phyloP scores from a whole-genome alignment of 805 yeast species.

The Saturnispora dispora region DNA sequence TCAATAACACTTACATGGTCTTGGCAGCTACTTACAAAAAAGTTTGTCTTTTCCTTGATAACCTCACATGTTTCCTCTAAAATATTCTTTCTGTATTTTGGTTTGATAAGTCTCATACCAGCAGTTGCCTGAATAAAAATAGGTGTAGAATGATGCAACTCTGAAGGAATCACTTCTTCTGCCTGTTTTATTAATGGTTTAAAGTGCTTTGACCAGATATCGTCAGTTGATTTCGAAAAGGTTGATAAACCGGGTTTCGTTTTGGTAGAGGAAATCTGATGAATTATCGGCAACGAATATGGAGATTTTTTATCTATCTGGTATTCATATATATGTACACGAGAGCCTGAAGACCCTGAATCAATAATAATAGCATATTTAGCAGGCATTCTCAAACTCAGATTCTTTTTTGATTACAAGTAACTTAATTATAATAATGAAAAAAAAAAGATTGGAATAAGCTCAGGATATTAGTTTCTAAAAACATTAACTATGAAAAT shows the following conservation, averaged over 20 bases:
- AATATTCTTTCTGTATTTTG: slow-evolving; percentile 41
- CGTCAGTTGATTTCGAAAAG: slow-evolving; percentile 41
- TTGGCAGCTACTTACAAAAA: slow-evolving; percentile 49
- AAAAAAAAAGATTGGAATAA: background rate
- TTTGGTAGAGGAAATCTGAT: slow-evolving; percentile 59
- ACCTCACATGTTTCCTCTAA: slow-evolving; percentile 52
- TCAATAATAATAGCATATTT: slow-evolving; percentile 84
- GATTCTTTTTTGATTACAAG: background rate
- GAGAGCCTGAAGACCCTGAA: slow-evolving; percentile 93
- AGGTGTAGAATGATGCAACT: slow-evolving; percentile 60
- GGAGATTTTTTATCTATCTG: slow-evolving; percentile 26
- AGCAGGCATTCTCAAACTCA: background rate
- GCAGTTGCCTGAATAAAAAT: slow-evolving; percentile 92
- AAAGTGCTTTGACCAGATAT: slow-evolving; percentile 68
- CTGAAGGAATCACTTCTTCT: slow-evolving; percentile 54
- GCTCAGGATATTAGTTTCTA: background rate
- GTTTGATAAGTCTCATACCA: slow-evolving; percentile 79
- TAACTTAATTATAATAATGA: background rate
- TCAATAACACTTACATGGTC: slow-evolving; percentile 79
- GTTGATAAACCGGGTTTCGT: slow-evolving; percentile 80
- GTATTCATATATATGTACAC: slow-evolving; percentile 82
- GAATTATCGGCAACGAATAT: slow-evolving; percentile 13
- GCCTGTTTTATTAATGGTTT: slow-evolving; percentile 60
- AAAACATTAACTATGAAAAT: background rate
- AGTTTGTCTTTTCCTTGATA: slow-evolving; percentile 46